These are phyloP conservation scores for Pyrenopolyporus hunteri DNA, from an alignment of 495 filamentous ascomycete genomes.

Conservation along the genomic window DNA sequence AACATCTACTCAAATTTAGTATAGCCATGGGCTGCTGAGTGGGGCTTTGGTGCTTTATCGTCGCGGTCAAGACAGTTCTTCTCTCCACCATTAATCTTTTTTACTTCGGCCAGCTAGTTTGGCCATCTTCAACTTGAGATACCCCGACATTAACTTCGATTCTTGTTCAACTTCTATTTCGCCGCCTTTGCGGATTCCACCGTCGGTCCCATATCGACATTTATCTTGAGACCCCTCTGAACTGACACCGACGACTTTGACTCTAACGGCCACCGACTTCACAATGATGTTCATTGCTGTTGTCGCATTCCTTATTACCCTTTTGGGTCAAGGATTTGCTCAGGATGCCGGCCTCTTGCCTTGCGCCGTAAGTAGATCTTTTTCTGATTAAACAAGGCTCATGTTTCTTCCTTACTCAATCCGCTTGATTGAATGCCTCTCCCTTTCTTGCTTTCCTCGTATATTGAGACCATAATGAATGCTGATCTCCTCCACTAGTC, in stretches of 20 bases:
- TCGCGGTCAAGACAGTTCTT: constrained; percentile 25
- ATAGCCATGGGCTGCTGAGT: constrained; percentile 23
- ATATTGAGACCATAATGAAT: constrained; percentile 16
- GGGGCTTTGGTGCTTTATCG: constrained; percentile 26
- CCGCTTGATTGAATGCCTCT: not conserved
- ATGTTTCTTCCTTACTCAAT: not conserved
- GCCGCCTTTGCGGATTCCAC: not conserved
- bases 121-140: constrained; percentile 30
- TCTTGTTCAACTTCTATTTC: not conserved
- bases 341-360: constrained; percentile 16
- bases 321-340: constrained; percentile 26
- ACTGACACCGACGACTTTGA: not conserved
- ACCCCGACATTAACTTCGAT: constrained; percentile 26
- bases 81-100: constrained; percentile 27
- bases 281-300: constrained; percentile 17
- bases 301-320: constrained; percentile 12
- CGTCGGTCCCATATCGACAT: constrained; percentile 9
- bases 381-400: not conserved
- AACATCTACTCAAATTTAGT: constrained; percentile 12
- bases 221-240: not conserved
- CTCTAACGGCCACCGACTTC: not conserved
- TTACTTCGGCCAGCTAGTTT: constrained; percentile 29
- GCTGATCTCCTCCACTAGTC: constrained; percentile 14
- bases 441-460: not conserved
- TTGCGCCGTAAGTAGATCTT: constrained; percentile 28